A percentile compares a stretch with the other conserved stretches of the same genome.
phyloP scores from a whole-genome alignment of 2,329 filamentous ascomycete species.

The Epichloe elymi region DNA sequence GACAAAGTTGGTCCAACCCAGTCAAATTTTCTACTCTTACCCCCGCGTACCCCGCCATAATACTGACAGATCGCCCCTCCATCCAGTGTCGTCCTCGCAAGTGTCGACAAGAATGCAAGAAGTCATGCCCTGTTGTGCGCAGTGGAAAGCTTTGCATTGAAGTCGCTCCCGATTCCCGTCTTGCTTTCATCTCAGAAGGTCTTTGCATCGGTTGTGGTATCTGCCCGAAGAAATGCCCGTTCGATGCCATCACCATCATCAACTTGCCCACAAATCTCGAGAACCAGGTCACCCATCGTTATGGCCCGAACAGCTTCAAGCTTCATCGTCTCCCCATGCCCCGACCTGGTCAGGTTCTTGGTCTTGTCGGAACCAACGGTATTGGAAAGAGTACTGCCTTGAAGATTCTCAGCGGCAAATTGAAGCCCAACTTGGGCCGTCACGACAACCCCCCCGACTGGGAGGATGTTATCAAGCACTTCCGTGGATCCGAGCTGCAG shows the following conservation, averaged over 20 bases:
- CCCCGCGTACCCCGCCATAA: conserved; percentile 15
- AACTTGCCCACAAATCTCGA: conserved; percentile 99
- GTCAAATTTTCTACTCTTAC: conserved; percentile 5
- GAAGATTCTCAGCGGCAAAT: conserved; percentile 95
- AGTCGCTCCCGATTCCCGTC: conserved; percentile 74
- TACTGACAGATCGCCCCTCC: conserved; percentile 17
- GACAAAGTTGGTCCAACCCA: conserved; percentile 62
- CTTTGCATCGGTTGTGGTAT: conserved; percentile 98
- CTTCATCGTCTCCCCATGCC: conserved; percentile 93
- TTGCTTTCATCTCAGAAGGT: conserved; percentile 94
- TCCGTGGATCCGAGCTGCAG: conserved; percentile 92
- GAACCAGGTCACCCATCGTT: conserved; percentile 93
- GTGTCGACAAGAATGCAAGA: conserved; percentile 98
- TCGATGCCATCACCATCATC: conserved; percentile 98
- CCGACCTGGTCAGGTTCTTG: conserved; percentile 85
- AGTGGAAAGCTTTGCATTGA: conserved; percentile 97
- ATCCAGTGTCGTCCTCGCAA: conserved; percentile 39
- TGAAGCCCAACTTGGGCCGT: conserved; percentile 93
- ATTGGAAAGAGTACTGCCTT: conserved; percentile 99
- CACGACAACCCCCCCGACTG: conserved; percentile 97
- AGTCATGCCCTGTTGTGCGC: conserved; percentile 92
- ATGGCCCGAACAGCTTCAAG: conserved; percentile 99
- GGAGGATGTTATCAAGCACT: conserved; percentile 98
- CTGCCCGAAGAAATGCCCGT: conserved; percentile 98
- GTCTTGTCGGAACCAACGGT: conserved; percentile 97